Base-by-base conservation (phyloP, 345 rosid species). In the Viola odorata region DNA sequence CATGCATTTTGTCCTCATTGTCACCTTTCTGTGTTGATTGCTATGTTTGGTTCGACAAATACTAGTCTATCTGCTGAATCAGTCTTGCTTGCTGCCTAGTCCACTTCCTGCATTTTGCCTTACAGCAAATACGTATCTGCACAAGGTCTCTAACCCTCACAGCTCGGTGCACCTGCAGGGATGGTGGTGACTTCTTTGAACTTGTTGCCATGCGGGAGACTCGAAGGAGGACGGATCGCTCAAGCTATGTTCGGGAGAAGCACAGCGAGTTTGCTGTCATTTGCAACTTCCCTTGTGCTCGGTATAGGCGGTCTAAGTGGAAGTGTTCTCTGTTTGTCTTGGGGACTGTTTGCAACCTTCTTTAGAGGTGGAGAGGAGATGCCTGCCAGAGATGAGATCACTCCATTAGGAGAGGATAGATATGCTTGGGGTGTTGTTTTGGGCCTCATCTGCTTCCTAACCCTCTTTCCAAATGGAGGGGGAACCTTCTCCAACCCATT, bases 101-200 rank as follows among this genome's bases (percentile, higher is more conserved):
- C 32, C 2, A 23, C 32, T 23, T 23, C 32, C 32, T 23, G 32
- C 32, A 23, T 47, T 47, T 47, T 10, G 5, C 50, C 13, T 47
- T 7, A 9, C 12, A 47, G 11, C 50, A 3, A 11, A n/a, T 42
- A 3, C 45, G 0, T 9, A 9, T 4, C 1, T 11, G 50, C 38
- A 7, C 55, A 17, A 62, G 32, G 32, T 23, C 32, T 23, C 32
- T 23, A 23, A 23, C 32, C 32, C 32, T 23, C 58, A 48, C 7
- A 0, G 9, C 8, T 17, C 12, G 0, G 50, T 51, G 40, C 45
- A 14, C 58, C 1, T 70, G 65, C 84, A 91, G 96, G 96, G 64
- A 92, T 87, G 98, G 96, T 89, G 67, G 96, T 89, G 47, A 87
- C 96, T 50, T 91, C 98, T 41, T 70, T 89, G 71, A 92, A 92